phyloP scores from a whole-genome alignment of 2,329 filamentous ascomycete genomes.

The Colletotrichum lini region DNA sequence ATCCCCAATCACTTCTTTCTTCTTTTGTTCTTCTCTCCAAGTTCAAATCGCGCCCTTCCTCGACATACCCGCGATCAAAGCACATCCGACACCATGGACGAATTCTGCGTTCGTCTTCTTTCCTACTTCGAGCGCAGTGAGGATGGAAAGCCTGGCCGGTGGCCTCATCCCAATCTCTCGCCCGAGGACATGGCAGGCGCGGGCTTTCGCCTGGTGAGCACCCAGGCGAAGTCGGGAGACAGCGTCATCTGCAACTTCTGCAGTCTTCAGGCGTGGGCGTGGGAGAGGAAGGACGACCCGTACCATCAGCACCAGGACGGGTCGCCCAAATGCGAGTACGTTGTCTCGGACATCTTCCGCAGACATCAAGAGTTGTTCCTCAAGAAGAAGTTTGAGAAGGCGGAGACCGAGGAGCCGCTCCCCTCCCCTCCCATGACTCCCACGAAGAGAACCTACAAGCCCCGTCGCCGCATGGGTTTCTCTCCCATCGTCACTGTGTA shows the following conservation, averaged over 20 bases:
- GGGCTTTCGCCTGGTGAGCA: neutral
- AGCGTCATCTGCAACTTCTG: conserved; percentile 19
- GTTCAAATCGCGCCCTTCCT: neutral
- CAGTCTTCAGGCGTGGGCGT: conserved; percentile 19
- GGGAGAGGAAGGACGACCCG: conserved; percentile 31
- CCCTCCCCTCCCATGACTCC: conserved; percentile 11
- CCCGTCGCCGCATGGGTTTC: neutral
- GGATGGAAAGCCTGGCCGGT: conserved; percentile 6
- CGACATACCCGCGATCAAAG: accelerated
- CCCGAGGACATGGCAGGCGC: conserved; percentile 34
- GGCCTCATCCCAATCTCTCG: neutral
- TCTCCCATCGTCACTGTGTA: neutral
- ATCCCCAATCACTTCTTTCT: neutral
- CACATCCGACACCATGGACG: conserved; percentile 2
- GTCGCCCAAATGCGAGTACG: neutral
- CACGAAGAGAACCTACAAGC: neutral
- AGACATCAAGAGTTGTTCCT: neutral
- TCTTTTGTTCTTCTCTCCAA: no score
- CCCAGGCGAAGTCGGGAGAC: neutral
- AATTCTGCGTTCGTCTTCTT: conserved; percentile 17
- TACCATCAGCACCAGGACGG: conserved; percentile 7
- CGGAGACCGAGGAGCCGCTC: neutral
- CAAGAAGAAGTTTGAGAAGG: neutral
- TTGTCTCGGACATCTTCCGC: neutral
- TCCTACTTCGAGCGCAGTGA: conserved; percentile 17